A percentile compares a stretch with the other conserved stretches of the same genome.
phyloP scores from a whole-genome alignment of 2,329 filamentous ascomycete species.

The Aspergillus bombycis region DNA sequence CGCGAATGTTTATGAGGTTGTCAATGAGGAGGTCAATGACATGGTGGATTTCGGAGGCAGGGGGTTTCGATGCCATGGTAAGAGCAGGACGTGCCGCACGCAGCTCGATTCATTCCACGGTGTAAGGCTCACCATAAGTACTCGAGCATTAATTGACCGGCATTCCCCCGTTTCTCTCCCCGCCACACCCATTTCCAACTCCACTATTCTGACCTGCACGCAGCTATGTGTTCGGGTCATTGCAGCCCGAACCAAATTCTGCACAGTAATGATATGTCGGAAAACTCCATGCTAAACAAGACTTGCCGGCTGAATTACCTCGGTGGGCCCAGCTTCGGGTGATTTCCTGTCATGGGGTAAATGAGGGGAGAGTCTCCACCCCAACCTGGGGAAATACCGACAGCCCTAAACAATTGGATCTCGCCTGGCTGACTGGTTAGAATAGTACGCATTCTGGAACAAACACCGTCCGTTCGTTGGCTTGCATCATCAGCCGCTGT shows the following conservation, averaged over 20 bases:
- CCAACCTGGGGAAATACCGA: too few species aligned
- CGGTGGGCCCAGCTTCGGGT: background rate
- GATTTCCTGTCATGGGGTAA: background rate
- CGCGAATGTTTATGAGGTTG: conserved; percentile 76
- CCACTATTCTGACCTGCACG: background rate
- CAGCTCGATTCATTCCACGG: background rate
- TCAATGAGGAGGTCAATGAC: conserved; percentile 67
- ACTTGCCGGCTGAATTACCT: background rate
- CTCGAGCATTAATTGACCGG: background rate
- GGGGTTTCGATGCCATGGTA: background rate
- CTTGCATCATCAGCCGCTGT: too few species aligned
- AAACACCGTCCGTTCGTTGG: too few species aligned
- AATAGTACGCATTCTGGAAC: too few species aligned
- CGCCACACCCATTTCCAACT: background rate
- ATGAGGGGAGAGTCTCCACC: too few species aligned
- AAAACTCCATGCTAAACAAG: background rate
- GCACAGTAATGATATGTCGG: background rate
- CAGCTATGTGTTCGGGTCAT: background rate
- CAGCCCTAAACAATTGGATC: too few species aligned
- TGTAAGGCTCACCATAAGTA: background rate
- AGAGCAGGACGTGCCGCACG: too few species aligned
- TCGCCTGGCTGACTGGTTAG: too few species aligned
- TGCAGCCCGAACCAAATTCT: background rate
- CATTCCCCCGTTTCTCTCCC: background rate
- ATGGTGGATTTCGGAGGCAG: background rate